Evolutionary conservation across 2,329 filamentous ascomycete species (phyloP).

Genomic region (Fusarium protoensiforme): DNA sequence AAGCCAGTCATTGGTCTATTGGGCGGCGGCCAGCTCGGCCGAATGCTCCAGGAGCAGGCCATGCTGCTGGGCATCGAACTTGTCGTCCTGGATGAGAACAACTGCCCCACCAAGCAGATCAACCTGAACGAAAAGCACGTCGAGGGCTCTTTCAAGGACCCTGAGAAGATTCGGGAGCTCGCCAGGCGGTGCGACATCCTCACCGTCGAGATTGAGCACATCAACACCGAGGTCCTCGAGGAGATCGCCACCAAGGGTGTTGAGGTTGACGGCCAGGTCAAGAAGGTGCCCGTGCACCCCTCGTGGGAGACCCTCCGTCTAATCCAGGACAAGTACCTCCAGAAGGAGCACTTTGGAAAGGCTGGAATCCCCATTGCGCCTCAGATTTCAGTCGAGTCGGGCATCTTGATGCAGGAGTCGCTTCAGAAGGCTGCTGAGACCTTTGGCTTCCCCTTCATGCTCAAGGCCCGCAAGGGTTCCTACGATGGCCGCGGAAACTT

Average conservation of each 20-base stretch:
- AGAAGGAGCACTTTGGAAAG: conserved; percentile 82
- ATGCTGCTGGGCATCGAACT: conserved; percentile 78
- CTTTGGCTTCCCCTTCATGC: conserved; percentile 88
- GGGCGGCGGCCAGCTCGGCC: conserved; percentile 81
- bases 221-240: conserved; percentile 89
- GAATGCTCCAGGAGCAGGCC: conserved; percentile 94
- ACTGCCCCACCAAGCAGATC: conserved; percentile 86
- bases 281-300: conserved; percentile 75
- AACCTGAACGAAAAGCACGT: conserved; percentile 80
- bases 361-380: conserved; percentile 78
- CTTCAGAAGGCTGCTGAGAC: conserved; percentile 71
- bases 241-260: conserved; percentile 77
- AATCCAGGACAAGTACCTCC: conserved; percentile 93
- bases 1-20: conserved; percentile 58
- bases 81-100: conserved; percentile 80
- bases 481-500: conserved; percentile 88
- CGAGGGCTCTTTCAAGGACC: conserved; percentile 88
- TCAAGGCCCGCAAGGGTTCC: conserved; percentile 89
- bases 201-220: conserved; percentile 95
- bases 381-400: conserved; percentile 71
- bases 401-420: conserved; percentile 67
- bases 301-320: conserved; percentile 87
- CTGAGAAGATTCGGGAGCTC: conserved; percentile 81
- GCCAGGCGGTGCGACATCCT: conserved; percentile 81
- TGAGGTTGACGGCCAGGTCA: conserved; percentile 48